phyloP scores from a whole-genome alignment of 2,329 filamentous ascomycete genomes.

The Aspergillus sp. region DNA sequence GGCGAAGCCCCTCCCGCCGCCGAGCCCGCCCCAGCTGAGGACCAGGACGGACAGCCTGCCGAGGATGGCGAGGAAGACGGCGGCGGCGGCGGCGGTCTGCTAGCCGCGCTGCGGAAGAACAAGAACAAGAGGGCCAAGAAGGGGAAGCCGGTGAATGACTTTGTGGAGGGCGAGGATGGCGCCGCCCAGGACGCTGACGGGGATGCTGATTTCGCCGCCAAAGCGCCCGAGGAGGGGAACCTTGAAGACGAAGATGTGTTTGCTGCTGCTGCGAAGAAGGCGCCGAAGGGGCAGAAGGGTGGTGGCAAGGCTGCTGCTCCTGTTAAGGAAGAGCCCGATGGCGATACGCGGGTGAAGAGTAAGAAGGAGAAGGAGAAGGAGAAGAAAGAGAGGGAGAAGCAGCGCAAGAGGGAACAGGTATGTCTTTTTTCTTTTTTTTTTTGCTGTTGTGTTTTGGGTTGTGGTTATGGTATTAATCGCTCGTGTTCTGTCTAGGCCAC shows the following conservation, averaged over 20 bases:
- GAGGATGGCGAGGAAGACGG: conserved; percentile 48
- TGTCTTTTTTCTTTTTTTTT: conserved; percentile 13
- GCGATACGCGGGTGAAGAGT: conserved; percentile 65
- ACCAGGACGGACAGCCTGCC: conserved; percentile 39
- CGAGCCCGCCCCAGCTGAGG: conserved; percentile 34
- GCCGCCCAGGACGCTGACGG: conserved; percentile 34
- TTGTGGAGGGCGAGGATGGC: conserved; percentile 61
- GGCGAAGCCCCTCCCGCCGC: conserved; percentile 58
- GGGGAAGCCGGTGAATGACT: conserved; percentile 63
- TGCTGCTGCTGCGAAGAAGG: conserved; percentile 57
- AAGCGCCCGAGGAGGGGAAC: conserved; percentile 70
- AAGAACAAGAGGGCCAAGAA: conserved; percentile 87
- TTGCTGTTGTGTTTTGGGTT: not conserved
- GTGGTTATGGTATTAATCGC: conserved; percentile 2
- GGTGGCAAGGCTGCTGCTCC: conserved; percentile 41
- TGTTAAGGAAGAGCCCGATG: conserved; percentile 36
- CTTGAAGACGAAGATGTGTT: conserved; percentile 83
- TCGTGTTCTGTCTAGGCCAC: conserved; percentile 50
- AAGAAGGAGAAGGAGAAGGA: conserved; percentile 98
- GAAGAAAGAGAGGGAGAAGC: conserved; percentile 98
- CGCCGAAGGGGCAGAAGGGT: conserved; percentile 38
- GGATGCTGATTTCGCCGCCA: conserved; percentile 45
- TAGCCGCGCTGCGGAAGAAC: conserved; percentile 73
- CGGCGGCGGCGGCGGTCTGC: conserved; percentile 55
- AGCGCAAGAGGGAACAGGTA: conserved; percentile 96